Evolutionary conservation across 1,284 basidiomycete genomes (phyloP), one percentile per base, ranked within the genome.

Genomic region (Meripilus lineatus): DNA sequence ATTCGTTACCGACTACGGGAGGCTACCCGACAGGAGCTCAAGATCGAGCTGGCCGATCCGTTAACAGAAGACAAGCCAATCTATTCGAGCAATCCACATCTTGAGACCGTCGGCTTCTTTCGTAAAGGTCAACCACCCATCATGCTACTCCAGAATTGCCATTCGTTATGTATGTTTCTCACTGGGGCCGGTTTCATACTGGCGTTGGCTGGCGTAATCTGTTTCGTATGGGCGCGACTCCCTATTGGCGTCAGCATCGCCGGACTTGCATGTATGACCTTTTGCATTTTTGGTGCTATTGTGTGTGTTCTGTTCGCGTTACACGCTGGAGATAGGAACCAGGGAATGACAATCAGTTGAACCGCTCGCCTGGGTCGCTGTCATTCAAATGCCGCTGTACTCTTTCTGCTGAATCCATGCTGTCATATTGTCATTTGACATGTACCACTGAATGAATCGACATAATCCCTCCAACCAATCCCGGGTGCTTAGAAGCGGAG

Each of bases 141-240:
- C n/a, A 47, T 46, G 32, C 45, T 67, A 30, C 58, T 70, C 14
- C 49, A 56, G 41, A 56, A 58, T 13, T 62, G 59, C 35, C 65
- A 68, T 39, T 49, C 47, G 1, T 46, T 65, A n/a, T 64, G 63
- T 42, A 57, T 62, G 33, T 40, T 46, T 25, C 59, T 67, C 48
- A 42, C 58, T 10, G 47, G 52, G 20, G 33, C 61, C 2, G 68
- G 68, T 1, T 69, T 68, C 51, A 18, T 63, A 7, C 55, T 69
- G 20, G 61, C 58, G 11, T 44, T 66, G 32, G 44, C 58, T 1
- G 68, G 67, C 8, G 55, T 68, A n/a, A 26, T 68, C 23, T 57
- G 61, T 28, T 68, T 56, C 45, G 52, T 58, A 17, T 70, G 67
- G 68, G 54, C 58, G 15, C 47, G 49, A 28, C 54, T 67, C 13